Evolutionary conservation across 768 basidiomycete genomes (phyloP).

Genomic region (Mrakia hoshinonis): DNA sequence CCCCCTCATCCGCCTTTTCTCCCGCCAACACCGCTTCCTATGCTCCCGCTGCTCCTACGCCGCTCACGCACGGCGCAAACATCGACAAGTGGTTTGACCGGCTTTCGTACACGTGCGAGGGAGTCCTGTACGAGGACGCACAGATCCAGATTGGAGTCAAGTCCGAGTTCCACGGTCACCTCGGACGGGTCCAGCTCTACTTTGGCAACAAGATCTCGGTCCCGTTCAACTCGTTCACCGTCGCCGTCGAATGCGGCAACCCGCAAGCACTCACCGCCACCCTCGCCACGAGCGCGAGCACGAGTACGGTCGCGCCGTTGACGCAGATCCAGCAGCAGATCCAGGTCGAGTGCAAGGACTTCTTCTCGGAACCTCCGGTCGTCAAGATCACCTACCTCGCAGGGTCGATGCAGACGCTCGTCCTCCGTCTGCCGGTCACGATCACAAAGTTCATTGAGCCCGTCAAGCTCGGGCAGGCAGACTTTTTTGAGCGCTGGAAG

Average conservation of each 20-base stretch:
- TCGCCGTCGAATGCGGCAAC: constrained; percentile 61
- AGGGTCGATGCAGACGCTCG: constrained; percentile 78
- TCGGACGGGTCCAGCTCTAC: constrained; percentile 88
- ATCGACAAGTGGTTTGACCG: constrained; percentile 85
- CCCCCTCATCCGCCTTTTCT: background rate
- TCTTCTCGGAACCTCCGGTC: constrained; percentile 62
- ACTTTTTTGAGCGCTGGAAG: constrained; percentile 98
- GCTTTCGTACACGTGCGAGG: constrained; percentile 67
- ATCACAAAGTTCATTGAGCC: constrained; percentile 89
- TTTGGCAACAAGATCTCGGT: constrained; percentile 89
- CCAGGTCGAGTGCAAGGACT: constrained; percentile 88
- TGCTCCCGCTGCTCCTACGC: constrained; percentile 40
- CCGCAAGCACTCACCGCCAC: constrained; percentile 68
- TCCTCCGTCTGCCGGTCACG: constrained; percentile 74
- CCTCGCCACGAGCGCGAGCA: constrained; percentile 13
- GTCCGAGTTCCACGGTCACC: constrained; percentile 87
- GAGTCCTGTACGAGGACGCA: constrained; percentile 88
- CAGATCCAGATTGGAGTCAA: constrained; percentile 94
- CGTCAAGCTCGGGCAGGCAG: constrained; percentile 67
- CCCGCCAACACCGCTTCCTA: background rate
- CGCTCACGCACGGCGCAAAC: constrained; percentile 53
- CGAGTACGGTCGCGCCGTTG: constrained; percentile 56
- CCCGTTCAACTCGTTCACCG: constrained; percentile 84
- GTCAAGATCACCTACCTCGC: constrained; percentile 83
- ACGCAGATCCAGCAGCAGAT: constrained; percentile 88